Conservation (phyloP, 1,284 basidiomycete species). For the Garcileccinum viscosum region DNA sequence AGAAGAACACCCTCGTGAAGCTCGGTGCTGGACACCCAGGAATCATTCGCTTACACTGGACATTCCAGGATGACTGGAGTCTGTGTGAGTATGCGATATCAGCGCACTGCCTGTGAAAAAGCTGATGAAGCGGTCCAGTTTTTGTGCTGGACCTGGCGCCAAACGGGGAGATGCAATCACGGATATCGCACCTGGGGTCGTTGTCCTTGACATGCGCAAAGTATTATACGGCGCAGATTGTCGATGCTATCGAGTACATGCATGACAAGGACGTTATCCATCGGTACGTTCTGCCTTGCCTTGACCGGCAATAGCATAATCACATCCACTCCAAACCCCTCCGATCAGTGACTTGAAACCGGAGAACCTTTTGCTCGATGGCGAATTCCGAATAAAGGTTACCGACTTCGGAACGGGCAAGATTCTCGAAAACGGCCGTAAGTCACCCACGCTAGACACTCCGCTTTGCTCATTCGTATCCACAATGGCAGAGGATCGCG, state of each 20-base stretch:
- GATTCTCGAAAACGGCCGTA: conserved; percentile 68
- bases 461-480: conserved; percentile 12
- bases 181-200: conserved; percentile 83
- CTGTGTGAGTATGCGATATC: conserved; percentile 58
- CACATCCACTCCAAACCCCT: not conserved
- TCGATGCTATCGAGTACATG: conserved; percentile 89
- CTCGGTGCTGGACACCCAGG: conserved; percentile 80
- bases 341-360: conserved; percentile 81
- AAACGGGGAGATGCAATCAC: conserved; percentile 89
- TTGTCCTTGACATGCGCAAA: conserved; percentile 76
- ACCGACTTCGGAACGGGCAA: conserved; percentile 98
- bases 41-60: conserved; percentile 79
- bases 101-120: not conserved
- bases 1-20: conserved; percentile 68
- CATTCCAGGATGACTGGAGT: conserved; percentile 85
- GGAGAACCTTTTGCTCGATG: conserved; percentile 90
- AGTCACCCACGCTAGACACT: conserved; percentile 20
- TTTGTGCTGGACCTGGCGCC: conserved; percentile 89
- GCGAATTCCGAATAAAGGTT: conserved; percentile 87
- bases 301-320: conserved; percentile 15
- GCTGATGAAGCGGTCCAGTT: conserved; percentile 53
- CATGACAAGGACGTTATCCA: conserved; percentile 89
- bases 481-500: conserved; percentile 49
- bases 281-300: conserved; percentile 52
- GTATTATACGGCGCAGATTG: conserved; percentile 87